phyloP scores from a whole-genome alignment of 139 green algal genomes.

The Tetraselmis striata region DNA sequence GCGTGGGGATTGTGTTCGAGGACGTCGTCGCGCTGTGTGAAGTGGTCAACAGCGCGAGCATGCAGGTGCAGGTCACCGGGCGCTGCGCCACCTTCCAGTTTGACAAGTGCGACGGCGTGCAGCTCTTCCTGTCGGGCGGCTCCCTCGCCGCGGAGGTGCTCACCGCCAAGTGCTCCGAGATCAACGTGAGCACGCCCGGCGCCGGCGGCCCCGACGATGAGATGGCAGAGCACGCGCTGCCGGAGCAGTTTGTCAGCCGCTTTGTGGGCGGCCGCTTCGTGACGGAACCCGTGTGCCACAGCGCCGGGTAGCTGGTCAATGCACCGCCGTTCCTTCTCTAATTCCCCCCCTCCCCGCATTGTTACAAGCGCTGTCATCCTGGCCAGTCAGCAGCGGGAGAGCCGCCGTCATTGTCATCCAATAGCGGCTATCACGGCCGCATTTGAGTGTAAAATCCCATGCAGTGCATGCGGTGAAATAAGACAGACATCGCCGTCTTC shows the following conservation, averaged over 20 bases:
- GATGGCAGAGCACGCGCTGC: slow-evolving; percentile 59
- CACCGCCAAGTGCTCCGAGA: slow-evolving; percentile 77
- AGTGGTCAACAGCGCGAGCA: slow-evolving; percentile 75
- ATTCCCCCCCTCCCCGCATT: no score
- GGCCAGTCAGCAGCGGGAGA: no score
- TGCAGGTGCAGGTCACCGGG: slow-evolving; percentile 60
- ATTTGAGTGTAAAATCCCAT: no score
- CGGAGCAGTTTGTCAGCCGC: slow-evolving; percentile 80
- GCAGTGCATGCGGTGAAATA: no score
- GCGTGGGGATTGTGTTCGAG: slow-evolving; percentile 76
- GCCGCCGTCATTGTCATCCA: no score
- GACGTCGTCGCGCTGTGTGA: slow-evolving; percentile 71
- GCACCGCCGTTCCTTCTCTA: no score
- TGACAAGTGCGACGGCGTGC: slow-evolving; percentile 84
- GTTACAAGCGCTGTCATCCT: no score
- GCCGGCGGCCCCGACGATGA: slow-evolving; percentile 35
- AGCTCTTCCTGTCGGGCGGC: slow-evolving; percentile 63
- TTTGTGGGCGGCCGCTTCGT: slow-evolving; percentile 53
- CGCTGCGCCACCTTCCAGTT: slow-evolving; percentile 30
- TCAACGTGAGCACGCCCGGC: slow-evolving; percentile 67
- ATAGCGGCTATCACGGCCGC: no score
- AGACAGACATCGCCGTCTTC: no score
- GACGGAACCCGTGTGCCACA: slow-evolving; percentile 57
- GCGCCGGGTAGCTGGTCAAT: slow-evolving; percentile 47
- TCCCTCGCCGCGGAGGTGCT: slow-evolving; percentile 42